These are phyloP conservation scores for Echria macrotheca DNA, from an alignment of 495 filamentous ascomycete species.

Conservation along the genomic window DNA sequence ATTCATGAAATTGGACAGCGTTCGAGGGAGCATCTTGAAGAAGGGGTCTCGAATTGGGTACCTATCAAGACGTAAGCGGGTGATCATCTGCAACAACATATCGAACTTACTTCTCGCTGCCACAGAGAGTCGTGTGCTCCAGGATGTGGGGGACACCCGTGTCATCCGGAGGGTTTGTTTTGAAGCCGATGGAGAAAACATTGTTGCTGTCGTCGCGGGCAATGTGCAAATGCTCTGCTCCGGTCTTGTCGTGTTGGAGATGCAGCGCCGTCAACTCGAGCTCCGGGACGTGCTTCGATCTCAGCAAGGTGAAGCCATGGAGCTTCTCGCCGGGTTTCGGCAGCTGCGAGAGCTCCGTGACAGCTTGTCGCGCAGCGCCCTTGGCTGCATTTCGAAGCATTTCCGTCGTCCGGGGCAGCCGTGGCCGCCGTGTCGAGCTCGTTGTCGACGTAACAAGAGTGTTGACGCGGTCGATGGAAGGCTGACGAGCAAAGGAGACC, in stretches of 20 bases:
- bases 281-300: conserved; percentile 87
- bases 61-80: conserved; percentile 39
- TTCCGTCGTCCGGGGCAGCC: neutral
- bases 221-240: conserved; percentile 92
- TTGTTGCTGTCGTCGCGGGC: conserved; percentile 95
- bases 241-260: conserved; percentile 85
- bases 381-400: conserved; percentile 48
- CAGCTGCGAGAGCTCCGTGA: conserved; percentile 65
- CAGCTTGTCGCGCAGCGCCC: conserved; percentile 54
- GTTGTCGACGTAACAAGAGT: neutral
- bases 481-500: no score
- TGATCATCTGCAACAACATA: conserved; percentile 16
- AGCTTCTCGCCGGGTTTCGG: conserved; percentile 77
- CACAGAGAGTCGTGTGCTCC: conserved; percentile 94
- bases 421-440: neutral
- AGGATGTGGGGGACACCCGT: conserved; percentile 96
- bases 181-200: conserved; percentile 98
- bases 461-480: no score
- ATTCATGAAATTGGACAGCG: conserved; percentile 98
- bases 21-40: conserved; percentile 98
- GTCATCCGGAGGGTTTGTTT: conserved; percentile 95
- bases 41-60: conserved; percentile 96
- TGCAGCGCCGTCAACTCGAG: conserved; percentile 87
- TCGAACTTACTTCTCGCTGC: conserved; percentile 76
- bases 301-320: conserved; percentile 85